Base-by-base conservation (phyloP, 148 eudicot genomes). In the Rhododendron molle region DNA sequence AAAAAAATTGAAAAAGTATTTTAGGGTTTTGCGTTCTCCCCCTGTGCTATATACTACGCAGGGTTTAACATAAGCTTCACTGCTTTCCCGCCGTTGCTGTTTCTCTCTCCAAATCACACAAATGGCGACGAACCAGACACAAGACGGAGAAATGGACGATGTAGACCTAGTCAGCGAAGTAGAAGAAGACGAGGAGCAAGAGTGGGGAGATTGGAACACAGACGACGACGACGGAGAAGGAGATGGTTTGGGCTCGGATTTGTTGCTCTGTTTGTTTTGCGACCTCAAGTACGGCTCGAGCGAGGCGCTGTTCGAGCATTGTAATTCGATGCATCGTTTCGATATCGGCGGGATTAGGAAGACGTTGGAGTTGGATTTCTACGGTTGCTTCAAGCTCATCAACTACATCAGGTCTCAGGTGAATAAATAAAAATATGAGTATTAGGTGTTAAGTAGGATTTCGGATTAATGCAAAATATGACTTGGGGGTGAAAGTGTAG, bases 141-240 rank as follows among this genome's bases (percentile, higher is more conserved):
- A 60, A 73, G 76, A 46, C 14, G 88, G 88, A 23, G 90, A 88
- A 47, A 65, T 86, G 50, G 84, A 86, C 14, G 83, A 88, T 46
- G 67, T 38, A 1, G 84, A 89, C 16, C 77, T 15, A 44, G 83
- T 32, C 5, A 50, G 78, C 44, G 85, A 84, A 26, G 91, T 76
- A n/a, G 92, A 92, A 44, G 94, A 88, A n/a, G 91, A 92, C 30
- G 90, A 81, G 11, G 82, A 88, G 13, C 88, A 88, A 52, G 85
- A 56, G 36, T 96, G 99, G 99, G 96, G 92, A 0, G 99, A 96
- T 46, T 96, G 96, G 96, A 86, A 91, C 77, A 94, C 88, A 6
- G 93, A 93, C 67, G 89, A 85, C 36, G 93, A 83, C 36, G 93
- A 83, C 18, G 89, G 87, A 49, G 92, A 54, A n/a, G 85, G 83